Percentiles rank a stretch among this genome's conserved stretches.
Conservation (phyloP, 164 flowering plant genomes). For the Kalanchoe fedtschenkoi region DNA sequence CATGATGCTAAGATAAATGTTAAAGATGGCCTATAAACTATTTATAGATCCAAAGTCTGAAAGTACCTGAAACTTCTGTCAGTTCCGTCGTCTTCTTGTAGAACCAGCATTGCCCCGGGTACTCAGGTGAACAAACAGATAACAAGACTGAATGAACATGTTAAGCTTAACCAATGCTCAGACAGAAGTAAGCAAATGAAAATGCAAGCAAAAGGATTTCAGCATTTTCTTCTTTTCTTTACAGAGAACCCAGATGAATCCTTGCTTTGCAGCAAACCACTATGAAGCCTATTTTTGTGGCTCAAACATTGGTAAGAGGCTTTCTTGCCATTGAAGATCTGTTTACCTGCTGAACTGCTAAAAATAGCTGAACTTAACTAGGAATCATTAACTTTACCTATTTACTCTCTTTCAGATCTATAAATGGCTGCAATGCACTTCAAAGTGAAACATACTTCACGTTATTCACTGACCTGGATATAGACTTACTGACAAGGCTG, state of each 20-base stretch:
- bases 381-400: too few species aligned
- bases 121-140: neutral
- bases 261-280: neutral
- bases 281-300: constrained; percentile 1
- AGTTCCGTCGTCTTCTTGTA: neutral
- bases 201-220: neutral
- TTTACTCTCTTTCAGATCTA: too few species aligned
- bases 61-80: neutral
- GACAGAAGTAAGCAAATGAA: neutral
- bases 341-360: constrained; percentile 27
- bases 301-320: neutral
- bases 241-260: neutral
- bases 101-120: neutral
- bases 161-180: neutral
- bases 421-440: too few species aligned
- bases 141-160: neutral
- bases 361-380: too few species aligned
- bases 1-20: neutral
- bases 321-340: too few species aligned
- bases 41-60: neutral
- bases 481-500: too few species aligned
- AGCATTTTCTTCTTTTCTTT: neutral
- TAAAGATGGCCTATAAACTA: neutral
- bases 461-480: too few species aligned
- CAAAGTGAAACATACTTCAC: too few species aligned